These are phyloP conservation scores for Chernovozyma aurita DNA, from an alignment of 1,139 yeast genomes.

Conservation along the genomic window DNA sequence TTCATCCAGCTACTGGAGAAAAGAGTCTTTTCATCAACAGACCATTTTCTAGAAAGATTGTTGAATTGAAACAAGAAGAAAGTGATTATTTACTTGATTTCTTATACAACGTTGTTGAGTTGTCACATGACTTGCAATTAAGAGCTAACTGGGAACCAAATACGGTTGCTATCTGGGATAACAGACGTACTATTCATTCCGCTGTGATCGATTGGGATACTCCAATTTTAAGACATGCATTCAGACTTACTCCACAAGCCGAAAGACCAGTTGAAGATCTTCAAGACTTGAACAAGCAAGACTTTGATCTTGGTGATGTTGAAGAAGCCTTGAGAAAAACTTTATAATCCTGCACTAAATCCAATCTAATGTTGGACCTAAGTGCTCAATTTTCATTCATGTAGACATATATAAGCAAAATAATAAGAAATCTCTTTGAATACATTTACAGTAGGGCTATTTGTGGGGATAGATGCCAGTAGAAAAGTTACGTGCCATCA, in stretches of 20 bases:
- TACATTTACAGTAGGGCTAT: too few species aligned
- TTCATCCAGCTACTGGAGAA: slow-evolving; percentile 53
- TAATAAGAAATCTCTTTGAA: too few species aligned
- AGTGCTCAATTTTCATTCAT: too few species aligned
- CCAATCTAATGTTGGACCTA: too few species aligned
- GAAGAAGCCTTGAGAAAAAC: slow-evolving; percentile 28
- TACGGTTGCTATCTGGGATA: slow-evolving; percentile 17
- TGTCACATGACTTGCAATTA: slow-evolving; percentile 49
- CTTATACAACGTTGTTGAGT: slow-evolving; percentile 44
- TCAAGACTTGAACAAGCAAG: slow-evolving; percentile 30
- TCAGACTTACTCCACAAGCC: slow-evolving; percentile 41
- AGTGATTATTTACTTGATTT: slow-evolving; percentile 47
- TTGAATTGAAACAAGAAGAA: slow-evolving; percentile 55
- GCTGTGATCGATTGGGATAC: slow-evolving; percentile 16
- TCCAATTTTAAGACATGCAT: slow-evolving; percentile 15
- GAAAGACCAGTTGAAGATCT: slow-evolving; percentile 40
- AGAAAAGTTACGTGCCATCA: too few species aligned
- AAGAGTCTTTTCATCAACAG: slow-evolving; percentile 51
- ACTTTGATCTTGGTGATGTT: slow-evolving; percentile 36
- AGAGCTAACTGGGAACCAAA: slow-evolving; percentile 57
- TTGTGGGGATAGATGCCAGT: too few species aligned
- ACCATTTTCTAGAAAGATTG: slow-evolving; percentile 51
- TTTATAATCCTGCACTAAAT: too few species aligned
- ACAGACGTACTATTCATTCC: slow-evolving; percentile 13
- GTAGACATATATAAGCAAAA: too few species aligned